Evolutionary conservation across 345 rosid species (phyloP).

Genomic region (Rhodomyrtus tomentosa): DNA sequence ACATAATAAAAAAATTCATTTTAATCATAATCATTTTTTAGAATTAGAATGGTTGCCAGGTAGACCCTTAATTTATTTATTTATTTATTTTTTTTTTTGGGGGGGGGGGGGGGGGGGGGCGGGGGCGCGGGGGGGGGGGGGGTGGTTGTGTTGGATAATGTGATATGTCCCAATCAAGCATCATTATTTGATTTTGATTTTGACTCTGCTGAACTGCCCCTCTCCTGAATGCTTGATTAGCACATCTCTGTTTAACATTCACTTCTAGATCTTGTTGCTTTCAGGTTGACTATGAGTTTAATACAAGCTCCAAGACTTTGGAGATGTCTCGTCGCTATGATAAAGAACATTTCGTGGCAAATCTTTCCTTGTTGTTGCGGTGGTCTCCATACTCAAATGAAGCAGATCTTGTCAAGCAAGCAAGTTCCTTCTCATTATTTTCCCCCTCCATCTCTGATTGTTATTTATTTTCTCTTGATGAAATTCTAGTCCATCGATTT

Average conservation of each 20-base stretch:
- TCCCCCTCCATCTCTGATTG: background rate
- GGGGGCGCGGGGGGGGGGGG: background rate
- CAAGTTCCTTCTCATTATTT: constrained; percentile 11
- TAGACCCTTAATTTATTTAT: no score
- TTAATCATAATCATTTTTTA: no score
- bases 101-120: background rate
- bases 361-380: constrained; percentile 56
- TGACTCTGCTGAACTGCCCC: background rate
- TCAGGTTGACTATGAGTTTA: constrained; percentile 75
- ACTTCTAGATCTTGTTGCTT: background rate
- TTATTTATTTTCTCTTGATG: background rate
- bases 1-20: no score
- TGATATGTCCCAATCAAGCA: background rate
- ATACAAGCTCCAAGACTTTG: constrained; percentile 21
- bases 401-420: constrained; percentile 86
- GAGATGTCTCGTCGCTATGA: constrained; percentile 23
- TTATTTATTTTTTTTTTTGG: no score
- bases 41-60: no score
- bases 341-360: constrained; percentile 47
- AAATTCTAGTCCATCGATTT: background rate
- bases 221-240: background rate
- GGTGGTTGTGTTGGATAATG: background rate
- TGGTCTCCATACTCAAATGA: constrained; percentile 95
- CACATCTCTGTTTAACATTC: background rate
- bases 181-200: background rate